A percentile compares a stretch with the other conserved stretches of the same genome.
These are phyloP conservation scores for Rubia balearica DNA, from an alignment of 305 asterid genomes.

Conservation along the genomic window DNA sequence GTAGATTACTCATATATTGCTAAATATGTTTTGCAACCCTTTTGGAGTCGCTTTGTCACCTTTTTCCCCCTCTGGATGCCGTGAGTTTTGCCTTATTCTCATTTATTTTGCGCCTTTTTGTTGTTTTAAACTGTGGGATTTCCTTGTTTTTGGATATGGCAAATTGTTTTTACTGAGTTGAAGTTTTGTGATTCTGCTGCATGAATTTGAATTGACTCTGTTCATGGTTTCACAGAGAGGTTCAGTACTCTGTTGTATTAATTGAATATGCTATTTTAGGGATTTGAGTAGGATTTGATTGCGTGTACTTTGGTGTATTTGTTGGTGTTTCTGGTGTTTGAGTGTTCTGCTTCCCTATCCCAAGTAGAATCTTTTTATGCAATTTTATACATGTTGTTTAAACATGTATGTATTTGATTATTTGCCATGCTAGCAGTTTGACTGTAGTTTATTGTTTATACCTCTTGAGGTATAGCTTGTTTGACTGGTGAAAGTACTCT, in stretches of 20 bases:
- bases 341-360: not conserved
- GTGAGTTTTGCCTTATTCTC: slow-evolving; percentile 33
- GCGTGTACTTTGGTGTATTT: not conserved
- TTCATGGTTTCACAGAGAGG: not conserved
- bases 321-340: not conserved
- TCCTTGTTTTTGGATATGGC: slow-evolving; percentile 6
- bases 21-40: slow-evolving; percentile 85
- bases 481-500: not conserved
- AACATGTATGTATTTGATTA: not conserved
- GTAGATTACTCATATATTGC: slow-evolving; percentile 73
- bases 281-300: not conserved
- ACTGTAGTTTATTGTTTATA: not conserved
- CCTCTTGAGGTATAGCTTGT: not conserved
- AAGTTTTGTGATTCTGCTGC: not conserved
- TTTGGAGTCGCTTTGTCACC: slow-evolving; percentile 73
- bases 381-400: not conserved
- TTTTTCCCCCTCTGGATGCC: slow-evolving; percentile 99
- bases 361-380: not conserved
- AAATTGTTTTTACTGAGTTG: not conserved
- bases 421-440: not conserved
- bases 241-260: not conserved
- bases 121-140: not conserved
- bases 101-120: not conserved
- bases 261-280: not conserved
- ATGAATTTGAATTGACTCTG: not conserved